Evolutionary conservation across 2,329 filamentous ascomycete genomes (phyloP).

Genomic region (Gyromitra esculenta): DNA sequence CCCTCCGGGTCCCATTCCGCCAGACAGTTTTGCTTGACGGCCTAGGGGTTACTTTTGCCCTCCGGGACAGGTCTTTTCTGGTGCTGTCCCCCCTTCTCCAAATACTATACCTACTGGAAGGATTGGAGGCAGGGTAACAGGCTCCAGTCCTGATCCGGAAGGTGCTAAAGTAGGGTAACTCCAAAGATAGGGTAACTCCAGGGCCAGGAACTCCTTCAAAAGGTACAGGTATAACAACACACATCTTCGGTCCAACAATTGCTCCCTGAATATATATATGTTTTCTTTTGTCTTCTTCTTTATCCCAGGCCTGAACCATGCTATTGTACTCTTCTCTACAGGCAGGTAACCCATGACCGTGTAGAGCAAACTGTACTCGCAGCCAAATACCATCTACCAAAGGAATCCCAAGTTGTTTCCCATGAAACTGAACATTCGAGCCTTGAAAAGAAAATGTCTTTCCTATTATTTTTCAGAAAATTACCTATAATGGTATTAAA

Average conservation of each 20-base stretch:
- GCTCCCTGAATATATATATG: neutral
- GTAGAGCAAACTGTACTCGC: neutral
- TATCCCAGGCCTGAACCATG: neutral
- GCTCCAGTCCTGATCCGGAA: too few species aligned
- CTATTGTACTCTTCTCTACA: neutral
- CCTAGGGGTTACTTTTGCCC: too few species aligned
- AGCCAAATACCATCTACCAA: neutral
- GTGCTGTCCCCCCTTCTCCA: too few species aligned
- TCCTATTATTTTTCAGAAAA: neutral
- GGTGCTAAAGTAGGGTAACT: too few species aligned
- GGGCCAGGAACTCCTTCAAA: too few species aligned
- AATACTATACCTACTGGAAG: too few species aligned
- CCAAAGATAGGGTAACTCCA: too few species aligned
- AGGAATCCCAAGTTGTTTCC: neutral
- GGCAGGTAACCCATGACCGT: neutral
- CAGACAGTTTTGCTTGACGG: too few species aligned
- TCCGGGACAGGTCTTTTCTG: too few species aligned
- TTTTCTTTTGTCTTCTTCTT: neutral
- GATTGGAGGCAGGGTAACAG: too few species aligned
- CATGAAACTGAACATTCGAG: neutral
- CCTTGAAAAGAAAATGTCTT: neutral
- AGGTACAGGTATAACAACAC: too few species aligned
- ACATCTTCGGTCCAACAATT: neutral
- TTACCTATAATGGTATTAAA: neutral
- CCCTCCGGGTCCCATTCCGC: too few species aligned